These are phyloP conservation scores for Mrakia gelida DNA, from an alignment of 768 basidiomycete species.

Conservation along the genomic window DNA sequence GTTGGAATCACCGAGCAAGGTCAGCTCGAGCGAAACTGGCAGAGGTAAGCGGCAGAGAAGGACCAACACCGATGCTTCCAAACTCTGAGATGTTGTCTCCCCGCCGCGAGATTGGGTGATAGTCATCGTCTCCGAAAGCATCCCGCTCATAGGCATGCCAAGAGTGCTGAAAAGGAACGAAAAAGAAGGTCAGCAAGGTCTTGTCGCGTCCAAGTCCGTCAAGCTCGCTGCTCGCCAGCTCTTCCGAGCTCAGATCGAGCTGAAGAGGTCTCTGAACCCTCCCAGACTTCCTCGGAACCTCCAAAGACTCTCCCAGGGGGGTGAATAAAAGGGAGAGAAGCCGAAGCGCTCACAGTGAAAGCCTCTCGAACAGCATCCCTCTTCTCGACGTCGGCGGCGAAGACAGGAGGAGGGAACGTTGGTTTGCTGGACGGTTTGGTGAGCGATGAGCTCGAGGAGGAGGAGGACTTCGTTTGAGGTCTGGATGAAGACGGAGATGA, in stretches of 20 bases:
- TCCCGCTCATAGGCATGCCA: constrained; percentile 82
- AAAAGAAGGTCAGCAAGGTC: constrained; percentile 11
- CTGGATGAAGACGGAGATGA: neutral
- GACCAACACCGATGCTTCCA: constrained; percentile 63
- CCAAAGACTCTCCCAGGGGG: no score
- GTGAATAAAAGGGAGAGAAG: neutral
- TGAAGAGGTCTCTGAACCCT: no score
- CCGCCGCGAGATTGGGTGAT: constrained; percentile 69
- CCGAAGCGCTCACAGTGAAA: constrained; percentile 58
- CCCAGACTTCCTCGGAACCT: no score
- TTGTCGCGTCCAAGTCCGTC: neutral
- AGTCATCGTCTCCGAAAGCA: constrained; percentile 71
- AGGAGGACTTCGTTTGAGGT: neutral
- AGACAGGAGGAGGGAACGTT: constrained; percentile 33
- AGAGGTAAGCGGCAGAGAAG: neutral
- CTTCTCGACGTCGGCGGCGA: constrained; percentile 58
- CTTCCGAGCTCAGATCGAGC: neutral
- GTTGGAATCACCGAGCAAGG: neutral
- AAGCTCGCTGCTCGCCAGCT: no score
- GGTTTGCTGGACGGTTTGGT: neutral
- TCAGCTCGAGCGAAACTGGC: neutral
- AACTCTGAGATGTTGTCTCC: constrained; percentile 69
- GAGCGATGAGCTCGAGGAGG: neutral
- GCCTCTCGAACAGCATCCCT: constrained; percentile 70
- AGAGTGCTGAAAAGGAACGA: constrained; percentile 58